Conservation (phyloP, 1,139 yeast species). For the Wickerhamomyces sp. region DNA sequence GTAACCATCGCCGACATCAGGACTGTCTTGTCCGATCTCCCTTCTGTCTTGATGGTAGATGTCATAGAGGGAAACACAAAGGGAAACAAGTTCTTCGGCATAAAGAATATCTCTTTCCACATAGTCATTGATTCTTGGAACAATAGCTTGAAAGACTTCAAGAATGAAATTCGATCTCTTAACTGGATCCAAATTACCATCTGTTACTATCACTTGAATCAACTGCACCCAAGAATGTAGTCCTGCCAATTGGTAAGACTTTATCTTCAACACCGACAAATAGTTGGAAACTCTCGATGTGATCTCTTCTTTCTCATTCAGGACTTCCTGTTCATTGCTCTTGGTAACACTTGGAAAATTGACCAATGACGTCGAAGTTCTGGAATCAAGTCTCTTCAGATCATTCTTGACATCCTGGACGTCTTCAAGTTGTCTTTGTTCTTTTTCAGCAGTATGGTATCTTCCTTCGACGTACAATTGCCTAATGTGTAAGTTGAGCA, state of each 20-base stretch:
- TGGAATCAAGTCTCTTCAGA: constrained; percentile 25
- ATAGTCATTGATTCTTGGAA: constrained; percentile 74
- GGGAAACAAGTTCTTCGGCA: constrained; percentile 72
- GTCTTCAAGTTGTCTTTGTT: constrained; percentile 11
- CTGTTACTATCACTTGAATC: constrained; percentile 67
- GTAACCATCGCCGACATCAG: constrained; percentile 30
- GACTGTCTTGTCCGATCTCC: constrained; percentile 29
- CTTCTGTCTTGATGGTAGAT: constrained; percentile 45
- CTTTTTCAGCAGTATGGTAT: constrained; percentile 15
- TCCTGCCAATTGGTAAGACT: constrained; percentile 51
- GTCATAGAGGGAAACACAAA: constrained; percentile 68
- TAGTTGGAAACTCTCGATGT: constrained; percentile 38
- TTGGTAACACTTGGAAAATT: constrained; percentile 10
- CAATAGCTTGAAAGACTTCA: constrained; percentile 67
- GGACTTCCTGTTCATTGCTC: constrained; percentile 21
- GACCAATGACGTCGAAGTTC: constrained; percentile 24
- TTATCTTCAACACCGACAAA: constrained; percentile 40
- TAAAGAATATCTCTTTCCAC: constrained; percentile 60
- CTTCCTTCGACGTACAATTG: constrained; percentile 17
- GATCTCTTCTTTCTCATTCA: constrained; percentile 17
- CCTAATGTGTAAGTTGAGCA: constrained; percentile 25
- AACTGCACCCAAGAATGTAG: constrained; percentile 81
- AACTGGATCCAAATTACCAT: constrained; percentile 38
- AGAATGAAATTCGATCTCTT: constrained; percentile 58
- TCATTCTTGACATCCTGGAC: constrained; percentile 23